Conservation (phyloP, 495 filamentous ascomycete species). For the Daldinia concentrica region DNA sequence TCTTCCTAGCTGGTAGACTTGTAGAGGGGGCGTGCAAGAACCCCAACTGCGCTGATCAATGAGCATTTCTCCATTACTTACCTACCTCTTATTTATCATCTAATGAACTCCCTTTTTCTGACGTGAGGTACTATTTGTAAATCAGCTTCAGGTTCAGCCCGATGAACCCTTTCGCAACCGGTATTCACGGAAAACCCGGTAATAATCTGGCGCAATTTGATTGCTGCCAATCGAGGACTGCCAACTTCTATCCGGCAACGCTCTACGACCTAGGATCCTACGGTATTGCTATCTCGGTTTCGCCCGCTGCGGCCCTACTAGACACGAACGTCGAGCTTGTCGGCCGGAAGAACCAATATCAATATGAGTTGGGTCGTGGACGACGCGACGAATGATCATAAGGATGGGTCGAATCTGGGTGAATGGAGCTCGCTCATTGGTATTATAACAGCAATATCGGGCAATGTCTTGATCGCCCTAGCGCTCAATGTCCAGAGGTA, state of each 20-base stretch:
- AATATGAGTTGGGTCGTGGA: constrained; percentile 22
- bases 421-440: constrained; percentile 94
- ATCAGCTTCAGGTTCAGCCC: constrained; percentile 22
- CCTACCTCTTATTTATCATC: not conserved
- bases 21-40: constrained; percentile 3
- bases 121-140: constrained; percentile 16
- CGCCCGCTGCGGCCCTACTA: constrained; percentile 9
- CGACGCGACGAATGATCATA: constrained; percentile 52
- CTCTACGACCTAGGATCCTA: constrained; percentile 4
- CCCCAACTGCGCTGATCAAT: constrained; percentile 21
- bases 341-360: constrained; percentile 28
- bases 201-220: constrained; percentile 31
- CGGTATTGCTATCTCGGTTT: constrained; percentile 12
- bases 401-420: constrained; percentile 60
- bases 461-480: constrained; percentile 92
- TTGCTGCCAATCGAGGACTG: constrained; percentile 8
- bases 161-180: constrained; percentile 32
- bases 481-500: constrained; percentile 97
- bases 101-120: constrained; percentile 6
- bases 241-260: not conserved
- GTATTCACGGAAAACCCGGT: constrained; percentile 18
- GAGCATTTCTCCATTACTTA: constrained; percentile 19
- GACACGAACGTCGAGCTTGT: constrained; percentile 31
- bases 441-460: constrained; percentile 88
- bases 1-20: not conserved